Evolutionary conservation across 2,329 filamentous ascomycete genomes (phyloP).

Genomic region (Aspergillus ochraceoroseus): DNA sequence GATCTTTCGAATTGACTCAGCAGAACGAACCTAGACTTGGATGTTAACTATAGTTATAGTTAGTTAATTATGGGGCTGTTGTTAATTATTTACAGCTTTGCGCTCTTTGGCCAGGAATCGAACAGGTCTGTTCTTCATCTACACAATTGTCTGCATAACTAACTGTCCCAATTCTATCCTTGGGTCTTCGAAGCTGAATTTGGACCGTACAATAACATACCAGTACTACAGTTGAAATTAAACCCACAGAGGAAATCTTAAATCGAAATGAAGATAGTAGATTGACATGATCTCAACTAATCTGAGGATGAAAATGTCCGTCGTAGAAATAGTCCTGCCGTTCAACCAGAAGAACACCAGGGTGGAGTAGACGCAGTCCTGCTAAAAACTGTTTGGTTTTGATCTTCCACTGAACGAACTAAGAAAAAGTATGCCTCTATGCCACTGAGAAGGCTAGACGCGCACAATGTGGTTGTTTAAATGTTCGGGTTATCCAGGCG

Average conservation of each 20-base stretch:
- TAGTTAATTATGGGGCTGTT: background rate
- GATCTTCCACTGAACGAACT: slow-evolving; percentile 46
- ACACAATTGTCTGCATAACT: too few relatives aligned
- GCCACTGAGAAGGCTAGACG: slow-evolving; percentile 36
- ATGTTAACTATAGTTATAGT: too few relatives aligned
- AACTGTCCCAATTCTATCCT: too few relatives aligned
- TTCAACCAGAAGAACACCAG: slow-evolving; percentile 41
- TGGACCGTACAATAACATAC: too few relatives aligned
- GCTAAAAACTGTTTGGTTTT: slow-evolving; percentile 48
- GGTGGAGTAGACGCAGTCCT: slow-evolving; percentile 49
- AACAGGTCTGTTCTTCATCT: too few relatives aligned
- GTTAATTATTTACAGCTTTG: slow-evolving; percentile 28
- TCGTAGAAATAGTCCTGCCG: slow-evolving; percentile 46
- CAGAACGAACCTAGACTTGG: slow-evolving; percentile 6
- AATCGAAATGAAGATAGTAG: too few relatives aligned
- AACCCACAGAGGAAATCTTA: too few relatives aligned
- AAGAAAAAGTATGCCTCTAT: slow-evolving; percentile 41
- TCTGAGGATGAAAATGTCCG: slow-evolving; percentile 40
- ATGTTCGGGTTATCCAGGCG: too few relatives aligned
- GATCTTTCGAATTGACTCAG: slow-evolving; percentile 22
- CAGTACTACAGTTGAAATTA: too few relatives aligned
- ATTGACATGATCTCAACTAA: background rate
- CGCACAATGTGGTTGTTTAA: slow-evolving; percentile 39
- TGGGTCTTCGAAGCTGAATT: too few relatives aligned
- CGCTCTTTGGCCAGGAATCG: slow-evolving; percentile 21